Evolutionary conservation across 768 basidiomycete genomes (phyloP), one percentile per base, ranked within the genome.

Genomic region (Amanita exitialis): DNA sequence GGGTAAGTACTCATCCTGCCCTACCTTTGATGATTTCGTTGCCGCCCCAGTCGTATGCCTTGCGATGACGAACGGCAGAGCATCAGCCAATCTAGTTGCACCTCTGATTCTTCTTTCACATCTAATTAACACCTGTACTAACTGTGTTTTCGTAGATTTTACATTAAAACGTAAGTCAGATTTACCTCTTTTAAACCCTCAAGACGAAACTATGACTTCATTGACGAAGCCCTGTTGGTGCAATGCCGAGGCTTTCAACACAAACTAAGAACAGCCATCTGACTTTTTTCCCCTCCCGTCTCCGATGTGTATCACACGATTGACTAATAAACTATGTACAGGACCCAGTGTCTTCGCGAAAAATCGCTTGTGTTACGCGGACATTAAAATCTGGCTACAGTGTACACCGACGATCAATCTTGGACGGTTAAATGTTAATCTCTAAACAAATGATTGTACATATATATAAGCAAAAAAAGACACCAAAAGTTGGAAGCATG

Each of bases 21-120:
- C 41, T 53, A 21, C 32, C 42, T 27, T 42, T 73, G 81, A 83
- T 80, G 81, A 80, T 69, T 75, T 75, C 76, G 63, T 74, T 82
- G 81, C 80, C 80, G 81, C 81, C 81, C 81, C 81, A 83, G 81
- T 82, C 81, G 69, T 82, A 83, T 21, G 77, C 74, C 6, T 55
- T 53, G 57, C 49, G 23, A 67, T 83, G 81, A 83, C 74, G 81
- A 83, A 63, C 59, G 78, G 79, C 70, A 70, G 69, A 76, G 80
- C 80, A 80, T 69, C 75, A 79, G 78, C 80, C 79, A 83, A 83
- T 78, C 6, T 61, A 63, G 63, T 76, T 78, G 80, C 78, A 82
- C 66, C 66, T 69, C 81, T 83, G 81, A 83, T 58, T 57, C 49
- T 58, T 51, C 54, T 44, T 55, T 35, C 53, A 37, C 57, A 42